Conservation (phyloP, 2,329 filamentous ascomycete genomes). For the Xylariaceae sp. region DNA sequence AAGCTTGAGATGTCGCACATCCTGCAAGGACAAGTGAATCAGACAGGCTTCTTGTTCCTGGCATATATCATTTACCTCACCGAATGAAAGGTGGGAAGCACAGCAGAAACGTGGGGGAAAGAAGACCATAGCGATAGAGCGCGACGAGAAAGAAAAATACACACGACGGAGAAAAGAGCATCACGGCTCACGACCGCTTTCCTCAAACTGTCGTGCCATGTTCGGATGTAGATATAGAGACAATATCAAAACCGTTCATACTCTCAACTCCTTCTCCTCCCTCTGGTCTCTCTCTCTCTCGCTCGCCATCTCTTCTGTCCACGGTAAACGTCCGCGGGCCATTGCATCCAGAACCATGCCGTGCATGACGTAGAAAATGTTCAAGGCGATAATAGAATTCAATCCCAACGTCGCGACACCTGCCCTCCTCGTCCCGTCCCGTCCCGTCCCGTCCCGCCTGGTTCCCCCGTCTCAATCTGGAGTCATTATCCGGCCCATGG, state of each 20-base stretch:
- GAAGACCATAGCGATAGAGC: neutral
- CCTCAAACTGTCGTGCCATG: conserved; percentile 5
- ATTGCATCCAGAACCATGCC: too few relatives aligned
- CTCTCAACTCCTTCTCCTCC: neutral
- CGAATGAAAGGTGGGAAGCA: conserved; percentile 8
- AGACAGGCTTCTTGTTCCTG: conserved; percentile 11
- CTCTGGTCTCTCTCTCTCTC: too few relatives aligned
- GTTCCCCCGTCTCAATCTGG: too few relatives aligned
- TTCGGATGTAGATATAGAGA: neutral
- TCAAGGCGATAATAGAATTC: too few relatives aligned
- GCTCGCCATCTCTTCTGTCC: too few relatives aligned
- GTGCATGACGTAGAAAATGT: too few relatives aligned
- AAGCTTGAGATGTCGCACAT: neutral
- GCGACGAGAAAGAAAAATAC: neutral
- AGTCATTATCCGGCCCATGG: too few relatives aligned
- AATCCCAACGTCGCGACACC: too few relatives aligned
- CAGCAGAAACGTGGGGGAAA: conserved; percentile 13
- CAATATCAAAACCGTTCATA: neutral
- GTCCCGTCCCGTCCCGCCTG: too few relatives aligned
- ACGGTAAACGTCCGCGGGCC: too few relatives aligned
- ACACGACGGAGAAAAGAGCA: neutral
- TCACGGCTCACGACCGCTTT: conserved; percentile 3
- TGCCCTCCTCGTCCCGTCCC: too few relatives aligned
- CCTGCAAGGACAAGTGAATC: conserved; percentile 3
- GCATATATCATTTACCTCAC: conserved; percentile 3